Conservation (phyloP, 345 rosid species). For the Citrus medica region DNA sequence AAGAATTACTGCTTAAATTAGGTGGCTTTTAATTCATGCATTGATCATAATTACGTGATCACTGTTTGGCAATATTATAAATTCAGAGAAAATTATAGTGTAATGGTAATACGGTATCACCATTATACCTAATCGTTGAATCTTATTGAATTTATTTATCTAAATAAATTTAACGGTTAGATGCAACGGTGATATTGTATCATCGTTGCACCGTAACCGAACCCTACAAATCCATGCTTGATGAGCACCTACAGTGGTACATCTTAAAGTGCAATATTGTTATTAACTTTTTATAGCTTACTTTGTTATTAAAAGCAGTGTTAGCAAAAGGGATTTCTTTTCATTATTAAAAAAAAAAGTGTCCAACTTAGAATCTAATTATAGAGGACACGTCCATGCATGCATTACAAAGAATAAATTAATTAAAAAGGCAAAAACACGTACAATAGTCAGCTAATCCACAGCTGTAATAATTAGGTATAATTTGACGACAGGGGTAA, state of each 20-base stretch:
- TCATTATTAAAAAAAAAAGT: neutral
- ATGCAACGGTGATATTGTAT: too few relatives aligned
- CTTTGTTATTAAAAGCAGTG: conserved; percentile 15
- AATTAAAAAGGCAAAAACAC: neutral
- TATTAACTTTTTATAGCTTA: neutral
- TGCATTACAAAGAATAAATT: neutral
- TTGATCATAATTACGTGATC: conserved; percentile 5
- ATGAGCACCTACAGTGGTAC: neutral
- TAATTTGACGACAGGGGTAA: neutral
- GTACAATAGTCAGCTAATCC: neutral
- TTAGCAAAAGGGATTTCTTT: neutral
- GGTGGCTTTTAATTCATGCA: neutral
- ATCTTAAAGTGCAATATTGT: neutral
- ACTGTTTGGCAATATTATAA: neutral
- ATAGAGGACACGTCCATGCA: neutral
- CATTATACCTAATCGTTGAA: too few relatives aligned
- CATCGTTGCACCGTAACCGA: too few relatives aligned
- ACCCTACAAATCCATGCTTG: neutral
- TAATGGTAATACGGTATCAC: too few relatives aligned
- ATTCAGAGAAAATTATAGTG: too few relatives aligned
- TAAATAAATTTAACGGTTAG: too few relatives aligned
- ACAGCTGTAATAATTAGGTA: conserved; percentile 4
- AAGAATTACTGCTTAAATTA: too few relatives aligned
- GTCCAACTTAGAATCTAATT: conserved; percentile 10
- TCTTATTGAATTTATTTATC: too few relatives aligned